Evolutionary conservation across 2,329 filamentous ascomycete genomes (phyloP).

Genomic region (Talaromyces sp.): DNA sequence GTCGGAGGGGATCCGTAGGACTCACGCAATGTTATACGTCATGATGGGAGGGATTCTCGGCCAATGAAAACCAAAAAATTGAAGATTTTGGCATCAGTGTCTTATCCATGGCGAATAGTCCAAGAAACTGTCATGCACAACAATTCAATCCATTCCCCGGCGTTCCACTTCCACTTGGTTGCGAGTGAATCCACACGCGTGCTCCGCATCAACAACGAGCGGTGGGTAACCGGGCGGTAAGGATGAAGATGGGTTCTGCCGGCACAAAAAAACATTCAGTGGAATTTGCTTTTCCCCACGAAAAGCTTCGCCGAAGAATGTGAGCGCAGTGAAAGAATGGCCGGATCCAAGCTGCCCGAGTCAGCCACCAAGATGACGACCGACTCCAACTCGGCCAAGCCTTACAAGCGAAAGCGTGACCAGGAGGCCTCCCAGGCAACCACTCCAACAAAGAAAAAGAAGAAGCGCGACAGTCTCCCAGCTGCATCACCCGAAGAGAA

Average conservation of each 20-base stretch:
- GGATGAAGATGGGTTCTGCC: constrained; percentile 15
- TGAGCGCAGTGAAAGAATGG: constrained; percentile 41
- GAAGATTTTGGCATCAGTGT: neutral
- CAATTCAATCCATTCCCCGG: neutral
- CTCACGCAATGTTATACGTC: constrained; percentile 72
- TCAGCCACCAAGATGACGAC: constrained; percentile 33
- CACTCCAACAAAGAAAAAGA: constrained; percentile 44
- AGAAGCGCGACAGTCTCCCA: constrained; percentile 27
- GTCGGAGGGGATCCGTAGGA: constrained; percentile 9
- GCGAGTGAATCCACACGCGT: neutral
- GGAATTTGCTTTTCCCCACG: constrained; percentile 12
- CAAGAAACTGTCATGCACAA: neutral
- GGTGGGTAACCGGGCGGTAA: constrained; percentile 12
- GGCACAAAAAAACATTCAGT: constrained; percentile 25
- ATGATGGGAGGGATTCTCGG: constrained; percentile 47
- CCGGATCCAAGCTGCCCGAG: constrained; percentile 49
- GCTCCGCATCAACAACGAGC: neutral
- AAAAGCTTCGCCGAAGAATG: constrained; percentile 9
- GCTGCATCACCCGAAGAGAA: constrained; percentile 23
- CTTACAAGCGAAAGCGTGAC: constrained; percentile 40
- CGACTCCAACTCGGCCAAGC: constrained; percentile 26
- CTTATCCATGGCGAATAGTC: constrained; percentile 26
- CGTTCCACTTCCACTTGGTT: neutral
- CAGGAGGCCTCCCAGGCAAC: constrained; percentile 29
- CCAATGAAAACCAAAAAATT: constrained; percentile 16